Evolutionary conservation across 345 rosid species (phyloP), one percentile per base, ranked within the genome.

Genomic region (Ceriops zippeliana): DNA sequence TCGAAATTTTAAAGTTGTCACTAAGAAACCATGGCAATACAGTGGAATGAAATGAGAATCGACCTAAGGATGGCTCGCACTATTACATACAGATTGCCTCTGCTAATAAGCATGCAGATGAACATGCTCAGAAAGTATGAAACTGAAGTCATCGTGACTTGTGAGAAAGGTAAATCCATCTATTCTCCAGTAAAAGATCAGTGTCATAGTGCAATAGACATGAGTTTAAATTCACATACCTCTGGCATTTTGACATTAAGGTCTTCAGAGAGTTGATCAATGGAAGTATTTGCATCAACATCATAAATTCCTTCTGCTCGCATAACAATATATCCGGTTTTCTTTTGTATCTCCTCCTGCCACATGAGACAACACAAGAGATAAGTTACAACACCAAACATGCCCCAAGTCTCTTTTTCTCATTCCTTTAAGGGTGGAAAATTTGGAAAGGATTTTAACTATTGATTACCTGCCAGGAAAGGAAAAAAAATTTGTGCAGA

Each of bases 281-380:
- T 95, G 47, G 99, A 85, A 68, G 98, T 92, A 75, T 95, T 95
- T 19, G 97, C 99, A 87, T 95, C 99, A 75, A 95, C 92, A 62
- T 95, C 99, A 78, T 82, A 92, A 61, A 90, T 74, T 66, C 98
- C 99, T 65, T 92, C 97, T 42, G 92, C 98, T 81, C 96, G 86
- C 99, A 90, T 92, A 31, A 92, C 98, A 69, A 95, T 85, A 73
- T 91, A 92, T 65, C 99, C 98, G 37, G 99, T 95, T 80, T 95
- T 95, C 87, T 92, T 95, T 83, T 92, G 96, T 77, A 95, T 95
- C 83, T 95, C 99, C 83, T 95, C 99, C 99, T 95, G 67, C 76
- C 27, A 69, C 53, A 70, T 9, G 70, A 72, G 64, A 72, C 32
- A 62, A 7, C 1, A 9, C 17, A 20, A 61, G 24, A 37, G 5